These are phyloP conservation scores for Aegilops longissima DNA, from an alignment of 176 grass and related monocot species.

Conservation along the genomic window DNA sequence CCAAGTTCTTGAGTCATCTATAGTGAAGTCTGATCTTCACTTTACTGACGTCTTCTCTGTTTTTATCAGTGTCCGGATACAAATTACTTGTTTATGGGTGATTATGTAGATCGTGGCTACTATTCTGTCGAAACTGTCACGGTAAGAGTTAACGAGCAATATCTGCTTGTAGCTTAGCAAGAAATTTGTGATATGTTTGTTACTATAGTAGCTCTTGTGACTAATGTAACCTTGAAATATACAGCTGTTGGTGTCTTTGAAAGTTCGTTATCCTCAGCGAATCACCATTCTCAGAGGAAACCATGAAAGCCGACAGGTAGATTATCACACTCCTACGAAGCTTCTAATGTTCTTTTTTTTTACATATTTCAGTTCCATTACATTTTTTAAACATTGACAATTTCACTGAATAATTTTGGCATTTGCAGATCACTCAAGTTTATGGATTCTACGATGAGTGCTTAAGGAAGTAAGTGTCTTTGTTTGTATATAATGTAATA, in stretches of 20 bases:
- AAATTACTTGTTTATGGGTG: conserved; percentile 99
- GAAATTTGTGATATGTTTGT: not conserved
- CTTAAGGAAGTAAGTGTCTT: conserved; percentile 83
- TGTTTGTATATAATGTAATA: conserved; percentile 1
- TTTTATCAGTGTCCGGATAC: conserved; percentile 89
- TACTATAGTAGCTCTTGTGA: not conserved
- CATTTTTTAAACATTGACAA: conserved; percentile 14
- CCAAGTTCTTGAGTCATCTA: not conserved
- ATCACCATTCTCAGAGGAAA: conserved; percentile 99
- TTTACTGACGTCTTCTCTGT: conserved; percentile 24
- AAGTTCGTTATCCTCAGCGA: conserved; percentile 94
- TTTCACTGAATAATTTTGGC: conserved; percentile 22
- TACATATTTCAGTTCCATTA: conserved; percentile 13
- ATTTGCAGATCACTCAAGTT: conserved; percentile 92
- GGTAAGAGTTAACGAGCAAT: conserved; percentile 39
- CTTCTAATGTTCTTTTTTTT: not conserved
- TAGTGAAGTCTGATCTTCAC: not conserved
- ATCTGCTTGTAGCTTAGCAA: not conserved
- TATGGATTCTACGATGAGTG: conserved; percentile 99
- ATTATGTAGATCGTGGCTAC: conserved; percentile 98
- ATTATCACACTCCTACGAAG: not conserved
- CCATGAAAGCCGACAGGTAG: conserved; percentile 94
- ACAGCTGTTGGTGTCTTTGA: conserved; percentile 94
- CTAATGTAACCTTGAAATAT: conserved; percentile 30
- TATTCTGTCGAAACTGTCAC: conserved; percentile 99